Evolutionary conservation across 169 alveolate genomes (phyloP).

Genomic region (Fabrea salina): DNA sequence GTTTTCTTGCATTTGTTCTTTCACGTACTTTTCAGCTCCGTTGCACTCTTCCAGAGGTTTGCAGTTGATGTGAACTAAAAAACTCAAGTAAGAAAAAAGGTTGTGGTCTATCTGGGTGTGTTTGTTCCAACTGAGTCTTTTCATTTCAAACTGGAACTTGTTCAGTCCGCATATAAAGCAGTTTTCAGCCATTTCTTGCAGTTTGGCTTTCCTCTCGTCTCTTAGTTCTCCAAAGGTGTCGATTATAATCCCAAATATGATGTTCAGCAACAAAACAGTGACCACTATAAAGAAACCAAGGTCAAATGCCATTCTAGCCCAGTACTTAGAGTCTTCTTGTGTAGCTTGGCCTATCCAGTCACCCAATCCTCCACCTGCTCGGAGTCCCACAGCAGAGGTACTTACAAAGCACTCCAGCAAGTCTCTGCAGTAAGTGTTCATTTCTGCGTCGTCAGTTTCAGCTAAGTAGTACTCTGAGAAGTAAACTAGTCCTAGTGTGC

Average conservation of each 20-base stretch:
- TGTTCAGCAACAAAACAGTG: slow-evolving; percentile 64
- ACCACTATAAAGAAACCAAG: slow-evolving; percentile 65
- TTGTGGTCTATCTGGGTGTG: slow-evolving; percentile 45
- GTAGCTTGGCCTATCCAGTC: slow-evolving; percentile 45
- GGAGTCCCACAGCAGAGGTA: slow-evolving; percentile 55
- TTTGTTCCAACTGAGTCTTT: slow-evolving; percentile 38
- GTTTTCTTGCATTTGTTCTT: slow-evolving; percentile 38
- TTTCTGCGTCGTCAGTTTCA: slow-evolving; percentile 39
- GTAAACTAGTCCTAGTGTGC: slow-evolving; percentile 34
- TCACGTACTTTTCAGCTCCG: slow-evolving; percentile 54
- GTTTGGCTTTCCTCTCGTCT: slow-evolving; percentile 41
- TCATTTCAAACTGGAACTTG: slow-evolving; percentile 36
- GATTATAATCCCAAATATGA: slow-evolving; percentile 78
- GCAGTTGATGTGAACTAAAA: slow-evolving; percentile 33
- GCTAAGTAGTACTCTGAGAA: slow-evolving; percentile 36
- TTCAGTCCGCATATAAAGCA: slow-evolving; percentile 56
- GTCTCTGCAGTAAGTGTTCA: slow-evolving; percentile 51
- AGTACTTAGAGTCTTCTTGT: slow-evolving; percentile 9
- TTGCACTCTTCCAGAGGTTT: slow-evolving; percentile 46
- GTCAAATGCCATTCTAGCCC: slow-evolving; percentile 58
- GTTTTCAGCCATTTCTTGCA: slow-evolving; percentile 39
- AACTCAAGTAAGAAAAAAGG: slow-evolving; percentile 40
- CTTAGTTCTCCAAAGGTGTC: slow-evolving; percentile 79
- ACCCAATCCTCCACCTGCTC: slow-evolving; percentile 82
- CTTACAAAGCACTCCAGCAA: slow-evolving; percentile 59